phyloP scores from a whole-genome alignment of 2,329 filamentous ascomycete genomes.

The Pseudovirgaria hyperparasitica region DNA sequence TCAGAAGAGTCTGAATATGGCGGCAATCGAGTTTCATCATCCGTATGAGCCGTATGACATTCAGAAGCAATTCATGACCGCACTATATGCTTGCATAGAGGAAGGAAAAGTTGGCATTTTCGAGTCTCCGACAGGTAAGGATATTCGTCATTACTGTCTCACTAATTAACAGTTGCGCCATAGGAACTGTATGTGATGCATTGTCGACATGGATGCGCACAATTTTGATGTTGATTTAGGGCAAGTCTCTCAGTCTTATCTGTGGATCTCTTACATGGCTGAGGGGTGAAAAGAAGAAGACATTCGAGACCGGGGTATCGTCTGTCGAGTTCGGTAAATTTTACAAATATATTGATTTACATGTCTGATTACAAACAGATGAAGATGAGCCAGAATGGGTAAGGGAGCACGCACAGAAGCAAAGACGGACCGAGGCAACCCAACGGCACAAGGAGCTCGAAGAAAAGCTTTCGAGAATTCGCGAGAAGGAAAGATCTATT shows the following conservation, averaged over 20 bases:
- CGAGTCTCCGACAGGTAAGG: slow-evolving; percentile 79
- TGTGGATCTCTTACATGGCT: slow-evolving; percentile 85
- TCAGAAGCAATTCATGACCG: slow-evolving; percentile 76
- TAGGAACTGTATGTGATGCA: slow-evolving; percentile 28
- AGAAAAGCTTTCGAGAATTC: slow-evolving; percentile 51
- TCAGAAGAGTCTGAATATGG: too few relatives aligned
- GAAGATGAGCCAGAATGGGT: slow-evolving; percentile 78
- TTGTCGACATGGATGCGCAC: not conserved
- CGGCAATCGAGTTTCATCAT: slow-evolving; percentile 60
- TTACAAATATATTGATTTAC: not conserved
- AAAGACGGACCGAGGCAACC: slow-evolving; percentile 54
- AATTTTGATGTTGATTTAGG: slow-evolving; percentile 23
- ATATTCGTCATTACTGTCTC: not conserved
- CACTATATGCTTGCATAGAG: slow-evolving; percentile 68
- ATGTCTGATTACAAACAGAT: slow-evolving; percentile 15
- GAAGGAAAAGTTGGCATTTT: slow-evolving; percentile 74
- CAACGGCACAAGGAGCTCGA: slow-evolving; percentile 62
- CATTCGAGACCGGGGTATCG: slow-evolving; percentile 42
- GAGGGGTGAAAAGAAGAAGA: slow-evolving; percentile 59
- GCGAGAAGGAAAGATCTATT: slow-evolving; percentile 47
- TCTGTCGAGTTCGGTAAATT: slow-evolving; percentile 27
- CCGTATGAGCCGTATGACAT: slow-evolving; percentile 81
- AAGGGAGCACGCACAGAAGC: slow-evolving; percentile 58
- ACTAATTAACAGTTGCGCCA: slow-evolving; percentile 3
- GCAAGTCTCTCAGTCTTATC: slow-evolving; percentile 85